Conservation (phyloP, 257 asterid genomes). For the Jacaranda copaia region DNA sequence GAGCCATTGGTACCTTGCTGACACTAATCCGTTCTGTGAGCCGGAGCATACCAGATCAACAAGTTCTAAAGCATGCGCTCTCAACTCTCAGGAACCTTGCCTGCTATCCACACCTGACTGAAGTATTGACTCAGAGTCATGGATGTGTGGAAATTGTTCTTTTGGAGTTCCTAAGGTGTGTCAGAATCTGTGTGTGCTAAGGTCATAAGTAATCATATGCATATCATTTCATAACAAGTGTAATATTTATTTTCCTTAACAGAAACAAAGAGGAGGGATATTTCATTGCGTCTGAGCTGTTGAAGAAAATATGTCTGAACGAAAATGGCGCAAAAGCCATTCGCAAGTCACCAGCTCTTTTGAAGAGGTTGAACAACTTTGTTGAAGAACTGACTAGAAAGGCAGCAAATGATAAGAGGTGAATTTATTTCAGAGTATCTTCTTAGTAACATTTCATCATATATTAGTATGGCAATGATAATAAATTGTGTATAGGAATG, state of each 20-base stretch:
- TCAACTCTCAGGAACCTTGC: conserved; percentile 92
- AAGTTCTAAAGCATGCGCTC: conserved; percentile 83
- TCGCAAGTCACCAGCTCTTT: conserved; percentile 61
- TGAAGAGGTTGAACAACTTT: conserved; percentile 72
- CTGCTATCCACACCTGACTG: conserved; percentile 68
- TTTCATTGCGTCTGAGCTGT: conserved; percentile 80
- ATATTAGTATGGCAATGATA: neutral
- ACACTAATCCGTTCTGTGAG: conserved; percentile 81
- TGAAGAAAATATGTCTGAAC: conserved; percentile 67
- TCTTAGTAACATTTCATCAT: neutral
- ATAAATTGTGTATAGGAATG: conserved; percentile 49
- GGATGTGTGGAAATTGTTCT: conserved; percentile 71
- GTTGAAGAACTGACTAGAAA: conserved; percentile 78
- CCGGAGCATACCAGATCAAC: conserved; percentile 95
- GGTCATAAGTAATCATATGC: neutral
- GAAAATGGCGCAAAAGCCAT: conserved; percentile 61
- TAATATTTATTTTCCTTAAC: conserved; percentile 25
- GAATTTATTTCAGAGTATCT: neutral
- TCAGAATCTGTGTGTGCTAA: conserved; percentile 3
- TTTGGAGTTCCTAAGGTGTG: conserved; percentile 73
- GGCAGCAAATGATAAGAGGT: conserved; percentile 78
- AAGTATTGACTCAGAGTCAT: conserved; percentile 50
- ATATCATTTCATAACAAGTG: neutral
- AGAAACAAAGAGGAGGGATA: conserved; percentile 96
- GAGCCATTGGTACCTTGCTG: conserved; percentile 76